Percentiles rank a stretch among this genome's conserved stretches.
These are phyloP conservation scores for Candida corydali DNA, from an alignment of 805 yeast species.

Conservation along the genomic window DNA sequence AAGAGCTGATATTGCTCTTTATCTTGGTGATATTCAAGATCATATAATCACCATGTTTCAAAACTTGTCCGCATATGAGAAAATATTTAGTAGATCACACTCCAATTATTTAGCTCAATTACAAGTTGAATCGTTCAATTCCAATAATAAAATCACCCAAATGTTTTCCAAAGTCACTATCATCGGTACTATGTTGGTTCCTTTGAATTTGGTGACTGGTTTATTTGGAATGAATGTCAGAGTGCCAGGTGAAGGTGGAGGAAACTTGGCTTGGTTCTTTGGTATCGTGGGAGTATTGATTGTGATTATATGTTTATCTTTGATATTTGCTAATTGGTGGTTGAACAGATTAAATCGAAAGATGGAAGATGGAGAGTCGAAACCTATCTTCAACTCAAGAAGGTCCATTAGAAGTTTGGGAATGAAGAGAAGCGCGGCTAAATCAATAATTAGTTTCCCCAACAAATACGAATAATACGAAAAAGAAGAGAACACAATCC, in stretches of 20 bases:
- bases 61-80: constrained; percentile 83
- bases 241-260: constrained; percentile 65
- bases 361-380: constrained; percentile 9
- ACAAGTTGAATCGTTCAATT: constrained; percentile 86
- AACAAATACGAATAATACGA: constrained; percentile 26
- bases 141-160: constrained; percentile 80
- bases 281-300: constrained; percentile 29
- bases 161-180: constrained; percentile 86
- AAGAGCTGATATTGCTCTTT: constrained; percentile 85
- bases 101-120: constrained; percentile 89
- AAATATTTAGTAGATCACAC: constrained; percentile 88
- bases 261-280: constrained; percentile 26
- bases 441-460: constrained; percentile 36
- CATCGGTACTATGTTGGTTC: constrained; percentile 85
- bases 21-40: constrained; percentile 94
- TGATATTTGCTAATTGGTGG: constrained; percentile 19
- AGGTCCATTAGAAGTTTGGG: constrained; percentile 26
- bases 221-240: constrained; percentile 92
- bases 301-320: constrained; percentile 13
- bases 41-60: constrained; percentile 96
- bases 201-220: constrained; percentile 87
- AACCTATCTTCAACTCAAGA: constrained; percentile 11
- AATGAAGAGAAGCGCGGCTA: constrained; percentile 24
- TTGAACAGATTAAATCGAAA: constrained; percentile 12
- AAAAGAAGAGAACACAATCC: background rate